Base-by-base conservation (phyloP, 768 basidiomycete genomes). In the Trametes punicea region DNA sequence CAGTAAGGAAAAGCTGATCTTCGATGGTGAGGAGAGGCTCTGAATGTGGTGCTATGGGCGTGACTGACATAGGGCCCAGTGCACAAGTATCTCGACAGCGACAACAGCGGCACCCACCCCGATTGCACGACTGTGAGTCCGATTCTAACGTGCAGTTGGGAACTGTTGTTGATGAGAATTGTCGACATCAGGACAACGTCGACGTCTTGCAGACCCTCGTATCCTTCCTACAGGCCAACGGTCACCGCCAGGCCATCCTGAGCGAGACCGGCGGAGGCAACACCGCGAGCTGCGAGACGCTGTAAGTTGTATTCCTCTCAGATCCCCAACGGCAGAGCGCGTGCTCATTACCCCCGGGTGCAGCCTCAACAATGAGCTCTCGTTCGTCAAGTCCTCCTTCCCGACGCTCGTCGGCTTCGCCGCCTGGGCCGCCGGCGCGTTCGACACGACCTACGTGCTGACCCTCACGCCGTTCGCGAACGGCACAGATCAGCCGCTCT, bases 341-440 rank as follows among this genome's bases (percentile, higher is more conserved):
- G 11, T 16, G 29, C 51, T 60, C 18, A 48, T 26, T n/a, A 10
- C 56, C 11, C 4, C n/a, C 27, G 20, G 41, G 10, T 50, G 7
- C 39, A 77, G 76, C 51, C 65, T 83, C 13, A 68, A 66, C 9
- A 60, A 69, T 33, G 72, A 79, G 55, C 73, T 83, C 20, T 73
- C 75, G 1, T 80, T 70, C 62, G 70, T 82, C 45, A 77, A 78
- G 61, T 64, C 65, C 8, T 70, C 76, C 56, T 75, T 74, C 52
- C 70, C 71, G 23, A 74, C 64, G 33, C 70, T 80, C 40, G 68
- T 72, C 33, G 81, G 81, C n/a, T 83, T 80, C 71, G 71, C 78
- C 18, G 71, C 77, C 31, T 82, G 80, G 81, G 71, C 77, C 56
- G 81, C 76, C 34, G 80, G 81, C 40, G 70, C 75, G 2, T 83